These are phyloP conservation scores for Schoenoplectus tabernaemontani DNA, from an alignment of 202 grass and related monocot genomes.

Conservation along the genomic window DNA sequence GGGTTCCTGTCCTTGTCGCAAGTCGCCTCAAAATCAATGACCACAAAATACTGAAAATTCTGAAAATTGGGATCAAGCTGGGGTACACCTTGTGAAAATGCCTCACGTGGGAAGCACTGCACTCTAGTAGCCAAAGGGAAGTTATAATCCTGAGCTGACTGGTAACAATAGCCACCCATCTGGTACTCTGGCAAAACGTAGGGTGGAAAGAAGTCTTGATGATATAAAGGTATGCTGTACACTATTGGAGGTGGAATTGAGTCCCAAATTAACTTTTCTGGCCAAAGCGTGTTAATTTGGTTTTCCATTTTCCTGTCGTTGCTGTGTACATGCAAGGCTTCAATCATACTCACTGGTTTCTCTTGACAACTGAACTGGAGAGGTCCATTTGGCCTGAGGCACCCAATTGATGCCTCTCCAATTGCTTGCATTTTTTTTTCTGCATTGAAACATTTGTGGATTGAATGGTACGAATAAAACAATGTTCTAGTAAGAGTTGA, in stretches of 20 bases:
- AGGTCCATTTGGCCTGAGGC: constrained; percentile 40
- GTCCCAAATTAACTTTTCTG: constrained; percentile 39
- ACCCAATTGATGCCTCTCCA: constrained; percentile 53
- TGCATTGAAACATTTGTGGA: constrained; percentile 35
- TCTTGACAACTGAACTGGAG: constrained; percentile 44
- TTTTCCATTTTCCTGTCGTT: constrained; percentile 40
- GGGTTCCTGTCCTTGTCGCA: constrained; percentile 89
- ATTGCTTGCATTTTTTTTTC: constrained; percentile 81
- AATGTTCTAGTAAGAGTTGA: neutral
- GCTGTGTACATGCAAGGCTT: constrained; percentile 33
- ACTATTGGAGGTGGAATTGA: constrained; percentile 39
- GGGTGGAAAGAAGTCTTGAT: constrained; percentile 57
- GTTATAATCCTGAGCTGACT: constrained; percentile 43
- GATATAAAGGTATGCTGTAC: constrained; percentile 44
- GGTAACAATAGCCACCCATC: constrained; percentile 57
- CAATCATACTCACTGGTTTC: constrained; percentile 33
- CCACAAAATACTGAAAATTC: constrained; percentile 99
- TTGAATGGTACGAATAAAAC: neutral
- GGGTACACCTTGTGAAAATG: constrained; percentile 56
- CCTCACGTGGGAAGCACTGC: constrained; percentile 54
- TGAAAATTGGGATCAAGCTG: constrained; percentile 62
- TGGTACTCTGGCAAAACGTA: constrained; percentile 55
- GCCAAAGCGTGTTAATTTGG: constrained; percentile 32
- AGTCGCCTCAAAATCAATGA: constrained; percentile 99
- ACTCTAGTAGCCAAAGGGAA: constrained; percentile 51